Base-by-base conservation (phyloP, 2,329 filamentous ascomycete species). In the Torrubiellomyces zombiae region DNA sequence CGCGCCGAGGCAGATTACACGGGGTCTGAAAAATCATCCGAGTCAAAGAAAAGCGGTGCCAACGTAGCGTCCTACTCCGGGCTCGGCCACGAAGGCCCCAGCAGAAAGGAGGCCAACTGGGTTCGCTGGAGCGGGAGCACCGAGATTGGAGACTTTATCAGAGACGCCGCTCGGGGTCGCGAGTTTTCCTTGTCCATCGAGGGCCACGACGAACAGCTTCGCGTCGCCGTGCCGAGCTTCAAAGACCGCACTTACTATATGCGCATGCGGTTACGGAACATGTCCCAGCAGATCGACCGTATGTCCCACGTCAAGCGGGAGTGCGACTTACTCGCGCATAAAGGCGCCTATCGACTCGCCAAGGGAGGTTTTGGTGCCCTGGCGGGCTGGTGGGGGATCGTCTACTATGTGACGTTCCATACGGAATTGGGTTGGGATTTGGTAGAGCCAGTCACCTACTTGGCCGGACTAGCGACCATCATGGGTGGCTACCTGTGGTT, bases 401-500 rank as follows among this genome's bases (percentile, higher is more conserved):
- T 92, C 11, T 92, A 89, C 49, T 70, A 71, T 38, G 55, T 72
- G 25, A 73, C 67, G 2, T 75, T 75, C 36, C 59, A 67, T 36
- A 92, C 82, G 0, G 70, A 82, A 20, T 60, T 78, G 32, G 83
- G 83, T 5, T 93, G 83, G 83, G 82, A 92, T 39, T 67, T 82
- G 6, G 83, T 93, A 60, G 83, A 92, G 50, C 83, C 82, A 0
- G 70, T 92, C 3, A 92, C 82, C 17, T 93, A 93, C 43, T 68
- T 93, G 10, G 82, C 79, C 3, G 79, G 82, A n/a, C 59, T 94
- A 34, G 70, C 74, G 1, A 83, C 78, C 9, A 69, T 93, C 41
- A 91, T 93, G 56, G 75, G 75, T 6, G 85, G 82, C 36, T 94
- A 94, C 42, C 59, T 92, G 27, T 94, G 82, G 81, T 93, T 94